phyloP scores from a whole-genome alignment of 805 yeast species.

The Cyberlindnera amylophila region DNA sequence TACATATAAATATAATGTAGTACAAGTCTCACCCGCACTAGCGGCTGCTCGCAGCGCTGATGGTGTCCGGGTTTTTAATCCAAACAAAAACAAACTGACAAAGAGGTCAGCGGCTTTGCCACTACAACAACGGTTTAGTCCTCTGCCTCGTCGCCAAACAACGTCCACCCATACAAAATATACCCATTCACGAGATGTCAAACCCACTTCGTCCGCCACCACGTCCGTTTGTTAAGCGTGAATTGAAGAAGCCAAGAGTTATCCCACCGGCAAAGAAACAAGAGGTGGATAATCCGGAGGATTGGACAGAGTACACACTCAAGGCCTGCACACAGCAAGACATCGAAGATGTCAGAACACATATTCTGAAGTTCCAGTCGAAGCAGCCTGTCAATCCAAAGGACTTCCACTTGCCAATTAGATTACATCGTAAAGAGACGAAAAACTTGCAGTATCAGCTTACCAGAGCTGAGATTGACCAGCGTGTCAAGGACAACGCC shows the following conservation, averaged over 20 bases:
- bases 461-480: conserved; percentile 71
- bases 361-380: conserved; percentile 76
- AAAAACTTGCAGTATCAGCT: conserved; percentile 83
- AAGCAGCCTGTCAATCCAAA: conserved; percentile 72
- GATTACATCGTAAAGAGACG: conserved; percentile 92
- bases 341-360: conserved; percentile 68
- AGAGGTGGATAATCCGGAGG: conserved; percentile 25
- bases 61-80: too few relatives aligned
- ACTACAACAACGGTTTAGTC: too few relatives aligned
- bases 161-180: too few relatives aligned
- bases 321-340: conserved; percentile 73
- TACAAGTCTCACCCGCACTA: too few relatives aligned
- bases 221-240: conserved; percentile 15
- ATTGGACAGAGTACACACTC: conserved; percentile 42
- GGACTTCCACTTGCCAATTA: conserved; percentile 70
- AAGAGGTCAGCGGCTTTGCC: too few relatives aligned
- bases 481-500: conserved; percentile 47
- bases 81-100: too few relatives aligned
- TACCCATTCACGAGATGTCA: too few relatives aligned
- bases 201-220: conserved; percentile 23
- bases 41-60: too few relatives aligned
- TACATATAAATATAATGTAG: too few relatives aligned
- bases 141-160: too few relatives aligned
- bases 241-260: conserved; percentile 9
- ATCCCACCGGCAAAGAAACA: conserved; percentile 15